Conservation (phyloP, 2,329 filamentous ascomycete genomes). For the Didymella keratinophila region DNA sequence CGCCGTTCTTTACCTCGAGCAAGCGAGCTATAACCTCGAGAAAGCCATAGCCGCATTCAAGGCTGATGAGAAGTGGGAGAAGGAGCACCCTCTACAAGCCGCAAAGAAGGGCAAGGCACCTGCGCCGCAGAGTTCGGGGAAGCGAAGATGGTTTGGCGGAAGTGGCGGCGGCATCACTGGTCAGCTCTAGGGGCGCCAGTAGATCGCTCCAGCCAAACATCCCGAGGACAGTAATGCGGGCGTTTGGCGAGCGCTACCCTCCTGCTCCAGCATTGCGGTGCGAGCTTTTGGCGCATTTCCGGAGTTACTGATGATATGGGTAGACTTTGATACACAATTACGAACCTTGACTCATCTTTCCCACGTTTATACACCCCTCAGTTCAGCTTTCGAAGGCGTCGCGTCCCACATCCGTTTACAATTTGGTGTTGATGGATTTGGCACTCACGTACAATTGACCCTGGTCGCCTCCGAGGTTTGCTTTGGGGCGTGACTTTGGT, state of each 20-base stretch:
- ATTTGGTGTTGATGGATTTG: neutral
- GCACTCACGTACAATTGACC: neutral
- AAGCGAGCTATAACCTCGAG: conserved; percentile 71
- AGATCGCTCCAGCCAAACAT: neutral
- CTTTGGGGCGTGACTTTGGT: neutral
- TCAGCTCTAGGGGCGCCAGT: conserved; percentile 39
- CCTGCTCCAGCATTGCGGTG: neutral
- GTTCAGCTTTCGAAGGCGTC: neutral
- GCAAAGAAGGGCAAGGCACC: conserved; percentile 56
- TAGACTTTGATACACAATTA: conserved; percentile 2
- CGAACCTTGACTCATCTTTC: neutral
- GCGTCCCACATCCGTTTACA: too few relatives aligned
- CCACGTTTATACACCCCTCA: too few relatives aligned
- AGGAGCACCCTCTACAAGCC: conserved; percentile 66
- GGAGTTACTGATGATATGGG: conserved; percentile 8
- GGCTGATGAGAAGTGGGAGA: conserved; percentile 80
- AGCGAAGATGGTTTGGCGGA: conserved; percentile 48
- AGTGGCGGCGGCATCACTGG: conserved; percentile 48
- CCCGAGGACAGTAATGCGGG: conserved; percentile 8
- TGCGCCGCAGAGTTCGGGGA: conserved; percentile 31
- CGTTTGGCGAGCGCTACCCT: neutral
- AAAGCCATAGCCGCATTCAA: conserved; percentile 69
- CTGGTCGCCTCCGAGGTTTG: neutral
- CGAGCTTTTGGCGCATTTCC: neutral
- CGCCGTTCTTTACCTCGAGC: conserved; percentile 77